Percentiles rank a stretch among this genome's conserved stretches.
phyloP scores from a whole-genome alignment of 2,329 filamentous ascomycete species.

The Fusarium decemcellulare region DNA sequence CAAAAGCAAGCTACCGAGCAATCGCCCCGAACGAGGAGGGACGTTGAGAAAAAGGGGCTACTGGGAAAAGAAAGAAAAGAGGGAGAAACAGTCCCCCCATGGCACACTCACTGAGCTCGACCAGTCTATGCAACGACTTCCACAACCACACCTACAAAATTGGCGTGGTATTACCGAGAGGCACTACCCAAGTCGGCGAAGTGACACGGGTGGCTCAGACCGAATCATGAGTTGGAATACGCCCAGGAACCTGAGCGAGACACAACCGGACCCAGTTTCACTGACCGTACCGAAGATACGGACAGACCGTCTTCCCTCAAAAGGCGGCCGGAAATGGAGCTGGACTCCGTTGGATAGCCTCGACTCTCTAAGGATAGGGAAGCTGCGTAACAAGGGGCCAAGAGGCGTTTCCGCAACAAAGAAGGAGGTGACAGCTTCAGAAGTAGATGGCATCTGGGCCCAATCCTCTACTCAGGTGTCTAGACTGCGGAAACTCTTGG shows the following conservation, averaged over 20 bases:
- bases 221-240: conserved; percentile 54
- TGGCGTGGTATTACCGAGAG: conserved; percentile 29
- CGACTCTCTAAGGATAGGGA: conserved; percentile 14
- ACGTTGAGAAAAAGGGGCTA: conserved; percentile 56
- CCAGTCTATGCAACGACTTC: neutral
- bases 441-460: neutral
- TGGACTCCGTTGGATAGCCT: conserved; percentile 31
- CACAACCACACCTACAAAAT: neutral
- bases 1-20: conserved; percentile 62
- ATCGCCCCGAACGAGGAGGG: conserved; percentile 65
- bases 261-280: neutral
- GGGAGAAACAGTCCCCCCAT: neutral
- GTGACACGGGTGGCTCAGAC: conserved; percentile 48
- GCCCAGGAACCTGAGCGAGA: conserved; percentile 45
- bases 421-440: neutral
- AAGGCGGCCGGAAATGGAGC: conserved; percentile 34
- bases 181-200: conserved; percentile 27
- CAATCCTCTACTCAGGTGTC: neutral
- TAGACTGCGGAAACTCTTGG: conserved; percentile 37
- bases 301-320: neutral
- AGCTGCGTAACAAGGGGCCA: conserved; percentile 5
- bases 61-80: conserved; percentile 44
- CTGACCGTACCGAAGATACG: neutral
- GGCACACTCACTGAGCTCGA: neutral
- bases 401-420: neutral